Evolutionary conservation across 768 basidiomycete genomes (phyloP).

Genomic region (Saitozyma sp.): DNA sequence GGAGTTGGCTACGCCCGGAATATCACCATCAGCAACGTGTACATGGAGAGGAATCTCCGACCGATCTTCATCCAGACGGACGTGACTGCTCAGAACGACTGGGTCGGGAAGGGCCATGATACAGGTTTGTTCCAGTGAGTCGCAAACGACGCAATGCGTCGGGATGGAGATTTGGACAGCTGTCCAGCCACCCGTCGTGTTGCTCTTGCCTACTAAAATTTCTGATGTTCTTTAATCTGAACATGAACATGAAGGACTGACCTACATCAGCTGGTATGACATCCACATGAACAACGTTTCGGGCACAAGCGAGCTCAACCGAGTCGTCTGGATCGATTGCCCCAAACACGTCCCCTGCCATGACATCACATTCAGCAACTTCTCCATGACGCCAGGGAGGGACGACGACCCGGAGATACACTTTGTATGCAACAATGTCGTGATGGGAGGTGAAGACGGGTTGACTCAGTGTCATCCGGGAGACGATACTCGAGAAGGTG

Average conservation of each 20-base stretch:
- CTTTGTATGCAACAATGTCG: slow-evolving; percentile 41
- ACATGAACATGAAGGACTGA: too few species aligned
- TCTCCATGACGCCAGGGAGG: slow-evolving; percentile 30
- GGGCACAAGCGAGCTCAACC: slow-evolving; percentile 25
- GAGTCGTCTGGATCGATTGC: slow-evolving; percentile 33
- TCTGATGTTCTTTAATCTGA: too few species aligned
- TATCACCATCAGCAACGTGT: slow-evolving; percentile 29
- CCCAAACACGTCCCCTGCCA: slow-evolving; percentile 31
- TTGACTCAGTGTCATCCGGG: slow-evolving; percentile 36
- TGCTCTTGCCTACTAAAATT: too few species aligned
- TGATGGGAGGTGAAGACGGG: slow-evolving; percentile 30
- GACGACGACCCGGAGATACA: slow-evolving; percentile 29
- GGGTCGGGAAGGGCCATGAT: neutral
- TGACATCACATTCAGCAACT: slow-evolving; percentile 27
- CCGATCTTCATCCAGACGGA: slow-evolving; percentile 28
- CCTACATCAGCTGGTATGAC: slow-evolving; percentile 34
- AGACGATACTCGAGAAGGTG: too few species aligned
- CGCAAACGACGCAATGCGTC: too few species aligned
- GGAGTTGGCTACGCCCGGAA: slow-evolving; percentile 31
- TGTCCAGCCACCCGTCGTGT: too few species aligned
- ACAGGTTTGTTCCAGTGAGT: neutral
- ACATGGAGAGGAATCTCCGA: slow-evolving; percentile 28
- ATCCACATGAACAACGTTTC: slow-evolving; percentile 32
- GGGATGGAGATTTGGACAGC: too few species aligned
- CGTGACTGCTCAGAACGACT: neutral